phyloP scores from a whole-genome alignment of 495 filamentous ascomycete species.

The Trichoderma asperelloides region DNA sequence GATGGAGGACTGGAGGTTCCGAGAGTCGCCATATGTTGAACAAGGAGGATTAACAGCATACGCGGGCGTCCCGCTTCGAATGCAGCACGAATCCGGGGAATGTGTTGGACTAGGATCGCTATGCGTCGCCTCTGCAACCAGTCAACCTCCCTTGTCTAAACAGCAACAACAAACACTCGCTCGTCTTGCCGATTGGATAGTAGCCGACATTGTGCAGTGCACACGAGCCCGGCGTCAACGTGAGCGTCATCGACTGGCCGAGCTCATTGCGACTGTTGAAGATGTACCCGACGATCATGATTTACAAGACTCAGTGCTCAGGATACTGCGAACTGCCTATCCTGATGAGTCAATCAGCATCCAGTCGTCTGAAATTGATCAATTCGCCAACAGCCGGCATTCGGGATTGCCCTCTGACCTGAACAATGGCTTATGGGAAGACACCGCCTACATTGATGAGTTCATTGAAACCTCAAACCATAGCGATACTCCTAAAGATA shows the following conservation, averaged over 20 bases:
- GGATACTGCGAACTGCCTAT: neutral
- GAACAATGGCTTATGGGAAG: neutral
- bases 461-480: constrained; percentile 13
- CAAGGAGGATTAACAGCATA: constrained; percentile 11
- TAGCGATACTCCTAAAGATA: neutral
- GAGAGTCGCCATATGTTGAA: constrained; percentile 13
- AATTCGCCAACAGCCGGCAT: neutral
- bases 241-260: constrained; percentile 1
- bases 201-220: constrained; percentile 8
- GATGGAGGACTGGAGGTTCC: constrained; percentile 14
- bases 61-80: constrained; percentile 10
- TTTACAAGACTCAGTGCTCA: neutral
- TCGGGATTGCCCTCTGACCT: neutral
- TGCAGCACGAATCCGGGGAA: neutral
- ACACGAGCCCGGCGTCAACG: constrained; percentile 6
- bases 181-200: constrained; percentile 9
- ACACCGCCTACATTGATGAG: neutral
- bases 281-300: neutral
- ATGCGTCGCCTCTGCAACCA: constrained; percentile 11
- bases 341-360: neutral
- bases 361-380: neutral
- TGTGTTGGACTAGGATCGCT: neutral
- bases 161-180: constrained; percentile 9
- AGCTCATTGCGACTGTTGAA: neutral
- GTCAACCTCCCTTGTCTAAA: constrained; percentile 11